phyloP scores from a whole-genome alignment of 2,329 filamentous ascomycete genomes.

The Westerdykella aurantiaca region DNA sequence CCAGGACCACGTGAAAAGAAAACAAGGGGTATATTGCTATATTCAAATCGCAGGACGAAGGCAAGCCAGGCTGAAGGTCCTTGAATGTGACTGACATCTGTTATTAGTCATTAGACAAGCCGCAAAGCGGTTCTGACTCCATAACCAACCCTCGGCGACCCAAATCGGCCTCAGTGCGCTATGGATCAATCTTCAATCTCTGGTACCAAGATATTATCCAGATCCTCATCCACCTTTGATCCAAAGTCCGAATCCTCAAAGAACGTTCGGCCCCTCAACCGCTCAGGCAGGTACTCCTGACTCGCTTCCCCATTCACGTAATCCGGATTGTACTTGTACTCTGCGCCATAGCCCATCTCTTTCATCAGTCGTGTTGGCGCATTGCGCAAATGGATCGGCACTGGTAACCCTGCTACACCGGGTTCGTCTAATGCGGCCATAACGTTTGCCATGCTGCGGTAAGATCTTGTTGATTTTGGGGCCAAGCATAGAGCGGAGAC shows the following conservation, averaged over 20 bases:
- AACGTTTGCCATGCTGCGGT: slow-evolving; percentile 75
- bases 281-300: slow-evolving; percentile 86
- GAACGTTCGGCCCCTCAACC: slow-evolving; percentile 64
- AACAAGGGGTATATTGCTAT: too few species aligned
- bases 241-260: slow-evolving; percentile 77
- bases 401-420: slow-evolving; percentile 71
- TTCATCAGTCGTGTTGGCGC: slow-evolving; percentile 91
- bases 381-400: slow-evolving; percentile 84
- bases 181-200: slow-evolving; percentile 6
- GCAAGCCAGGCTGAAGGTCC: too few species aligned
- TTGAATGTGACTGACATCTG: too few species aligned
- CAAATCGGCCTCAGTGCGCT: too few species aligned
- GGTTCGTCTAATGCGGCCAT: slow-evolving; percentile 75
- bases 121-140: too few species aligned
- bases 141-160: too few species aligned
- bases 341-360: slow-evolving; percentile 80
- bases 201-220: slow-evolving; percentile 11
- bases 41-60: too few species aligned
- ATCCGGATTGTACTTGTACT: slow-evolving; percentile 96
- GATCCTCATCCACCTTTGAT: slow-evolving; percentile 59
- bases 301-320: slow-evolving; percentile 74
- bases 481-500: slow-evolving; percentile 74
- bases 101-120: too few species aligned
- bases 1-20: too few species aligned
- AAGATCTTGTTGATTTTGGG: slow-evolving; percentile 81